phyloP scores from a whole-genome alignment of 805 yeast species.

The Wickerhamomyces xylosicus region DNA sequence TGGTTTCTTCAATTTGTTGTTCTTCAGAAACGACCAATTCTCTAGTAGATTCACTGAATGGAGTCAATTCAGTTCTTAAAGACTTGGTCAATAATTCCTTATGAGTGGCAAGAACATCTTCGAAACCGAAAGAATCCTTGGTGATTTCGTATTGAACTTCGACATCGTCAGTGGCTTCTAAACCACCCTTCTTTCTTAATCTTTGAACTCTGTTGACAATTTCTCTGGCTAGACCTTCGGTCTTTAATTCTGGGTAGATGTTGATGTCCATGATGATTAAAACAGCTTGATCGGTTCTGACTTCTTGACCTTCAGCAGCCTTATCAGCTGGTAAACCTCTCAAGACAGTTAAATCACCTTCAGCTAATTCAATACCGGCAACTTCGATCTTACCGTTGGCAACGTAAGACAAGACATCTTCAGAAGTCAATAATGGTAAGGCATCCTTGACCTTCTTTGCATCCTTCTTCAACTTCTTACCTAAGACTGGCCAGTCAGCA shows the following conservation, averaged over 20 bases:
- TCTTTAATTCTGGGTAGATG: constrained; percentile 76
- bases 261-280: constrained; percentile 83
- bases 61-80: constrained; percentile 46
- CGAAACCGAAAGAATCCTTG: constrained; percentile 55
- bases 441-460: constrained; percentile 93
- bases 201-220: constrained; percentile 95
- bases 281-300: constrained; percentile 83
- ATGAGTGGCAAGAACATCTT: constrained; percentile 52
- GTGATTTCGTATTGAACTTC: constrained; percentile 66
- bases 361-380: constrained; percentile 79
- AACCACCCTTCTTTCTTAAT: constrained; percentile 90
- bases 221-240: constrained; percentile 95
- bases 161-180: constrained; percentile 93
- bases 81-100: constrained; percentile 64
- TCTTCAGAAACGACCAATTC: constrained; percentile 79
- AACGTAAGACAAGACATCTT: constrained; percentile 69
- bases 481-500: constrained; percentile 98
- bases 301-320: constrained; percentile 65
- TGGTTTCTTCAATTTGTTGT: constrained; percentile 71
- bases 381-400: constrained; percentile 67
- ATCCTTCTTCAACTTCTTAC: constrained; percentile 93
- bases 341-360: constrained; percentile 83
- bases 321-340: constrained; percentile 75
- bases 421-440: constrained; percentile 71
- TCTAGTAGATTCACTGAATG: constrained; percentile 31